A percentile compares a stretch with the other conserved stretches of the same genome.
These are phyloP conservation scores for Cytospora piceae DNA, from an alignment of 2,329 filamentous ascomycete species.

Conservation along the genomic window DNA sequence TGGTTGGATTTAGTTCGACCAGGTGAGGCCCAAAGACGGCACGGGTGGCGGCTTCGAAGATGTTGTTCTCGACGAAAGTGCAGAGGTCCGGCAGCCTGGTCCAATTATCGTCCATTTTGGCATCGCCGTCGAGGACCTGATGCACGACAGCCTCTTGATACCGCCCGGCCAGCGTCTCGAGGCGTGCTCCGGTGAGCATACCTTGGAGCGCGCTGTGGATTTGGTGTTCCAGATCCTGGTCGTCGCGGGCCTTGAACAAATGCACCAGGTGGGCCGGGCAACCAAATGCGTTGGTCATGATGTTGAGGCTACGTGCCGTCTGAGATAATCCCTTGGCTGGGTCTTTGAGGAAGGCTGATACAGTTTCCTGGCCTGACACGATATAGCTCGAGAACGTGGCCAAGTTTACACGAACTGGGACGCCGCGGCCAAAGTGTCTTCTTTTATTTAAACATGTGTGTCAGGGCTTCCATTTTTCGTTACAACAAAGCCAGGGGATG, in stretches of 20 bases:
- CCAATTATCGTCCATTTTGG: slow-evolving; percentile 23
- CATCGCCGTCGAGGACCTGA: slow-evolving; percentile 17
- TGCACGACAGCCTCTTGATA: slow-evolving; percentile 7
- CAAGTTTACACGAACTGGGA: slow-evolving; percentile 8
- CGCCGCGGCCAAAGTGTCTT: slow-evolving; percentile 4
- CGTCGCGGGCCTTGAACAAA: slow-evolving; percentile 9
- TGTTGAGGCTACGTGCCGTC: slow-evolving; percentile 8
- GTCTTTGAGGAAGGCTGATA: slow-evolving; percentile 10
- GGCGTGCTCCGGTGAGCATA: slow-evolving; percentile 6
- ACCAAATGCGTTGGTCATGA: slow-evolving; percentile 9
- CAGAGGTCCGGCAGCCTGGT: slow-evolving; percentile 35
- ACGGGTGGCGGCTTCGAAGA: slow-evolving; percentile 35
- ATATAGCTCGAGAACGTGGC: slow-evolving; percentile 9
- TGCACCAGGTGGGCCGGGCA: slow-evolving; percentile 10
- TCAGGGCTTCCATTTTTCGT: not conserved
- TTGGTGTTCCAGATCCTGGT: slow-evolving; percentile 4
- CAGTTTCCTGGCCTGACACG: slow-evolving; percentile 9
- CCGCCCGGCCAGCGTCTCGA: slow-evolving; percentile 7
- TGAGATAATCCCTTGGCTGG: slow-evolving; percentile 6
- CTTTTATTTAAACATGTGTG: not conserved
- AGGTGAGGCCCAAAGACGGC: slow-evolving; percentile 37
- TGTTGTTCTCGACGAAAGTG: slow-evolving; percentile 32
- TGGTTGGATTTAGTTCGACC: slow-evolving; percentile 34
- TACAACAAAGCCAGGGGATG: not conserved
- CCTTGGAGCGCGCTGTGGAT: slow-evolving; percentile 9